These are phyloP conservation scores for Monilinia aucupariae DNA, from an alignment of 2,329 filamentous ascomycete genomes.

Conservation along the genomic window DNA sequence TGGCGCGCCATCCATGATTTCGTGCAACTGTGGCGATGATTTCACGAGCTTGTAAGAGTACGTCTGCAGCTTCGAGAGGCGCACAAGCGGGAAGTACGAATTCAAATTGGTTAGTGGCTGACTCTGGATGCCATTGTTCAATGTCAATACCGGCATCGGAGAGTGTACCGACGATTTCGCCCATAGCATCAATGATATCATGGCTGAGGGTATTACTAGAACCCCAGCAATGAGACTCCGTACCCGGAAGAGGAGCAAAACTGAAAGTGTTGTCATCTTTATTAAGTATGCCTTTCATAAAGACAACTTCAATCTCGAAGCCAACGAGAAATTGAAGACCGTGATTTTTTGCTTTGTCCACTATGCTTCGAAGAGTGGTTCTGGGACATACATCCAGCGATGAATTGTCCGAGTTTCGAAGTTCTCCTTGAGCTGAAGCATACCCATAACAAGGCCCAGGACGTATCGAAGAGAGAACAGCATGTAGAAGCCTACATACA, in stretches of 20 bases:
- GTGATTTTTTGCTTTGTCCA: constrained; percentile 47
- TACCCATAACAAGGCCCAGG: constrained; percentile 54
- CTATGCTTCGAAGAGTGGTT: constrained; percentile 51
- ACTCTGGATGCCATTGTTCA: constrained; percentile 14
- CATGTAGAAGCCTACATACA: constrained; percentile 60
- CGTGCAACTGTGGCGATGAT: neutral
- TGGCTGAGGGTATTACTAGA: constrained; percentile 57
- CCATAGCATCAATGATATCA: constrained; percentile 51
- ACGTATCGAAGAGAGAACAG: constrained; percentile 59
- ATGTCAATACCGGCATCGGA: constrained; percentile 39
- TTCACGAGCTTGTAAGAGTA: constrained; percentile 12
- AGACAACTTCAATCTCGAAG: constrained; percentile 77
- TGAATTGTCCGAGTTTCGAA: constrained; percentile 51
- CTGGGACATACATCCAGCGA: constrained; percentile 58
- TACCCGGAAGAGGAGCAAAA: constrained; percentile 44
- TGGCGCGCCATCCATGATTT: constrained; percentile 9
- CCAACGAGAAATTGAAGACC: constrained; percentile 60
- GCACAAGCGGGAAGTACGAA: constrained; percentile 12
- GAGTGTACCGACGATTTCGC: constrained; percentile 59
- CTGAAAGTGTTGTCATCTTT: constrained; percentile 33
- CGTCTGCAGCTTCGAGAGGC: constrained; percentile 12
- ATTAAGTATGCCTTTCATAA: constrained; percentile 45
- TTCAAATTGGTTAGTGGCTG: constrained; percentile 15
- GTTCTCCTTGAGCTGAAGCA: constrained; percentile 62
- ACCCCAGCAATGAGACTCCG: constrained; percentile 65